Conservation (phyloP, 2,329 filamentous ascomycete genomes). For the Domatiomyces catenatus region DNA sequence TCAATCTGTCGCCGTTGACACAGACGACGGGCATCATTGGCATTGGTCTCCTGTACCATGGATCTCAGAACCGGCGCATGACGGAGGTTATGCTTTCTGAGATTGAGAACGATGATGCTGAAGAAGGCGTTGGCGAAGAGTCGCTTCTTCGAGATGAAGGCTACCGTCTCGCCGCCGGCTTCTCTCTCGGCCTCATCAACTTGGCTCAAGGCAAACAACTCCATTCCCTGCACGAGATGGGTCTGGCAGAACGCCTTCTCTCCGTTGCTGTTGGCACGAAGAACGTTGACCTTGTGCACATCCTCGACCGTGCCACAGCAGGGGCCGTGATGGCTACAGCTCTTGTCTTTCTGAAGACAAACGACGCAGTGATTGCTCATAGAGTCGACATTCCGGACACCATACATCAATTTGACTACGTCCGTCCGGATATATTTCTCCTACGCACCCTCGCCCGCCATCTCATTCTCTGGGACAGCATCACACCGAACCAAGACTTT, state of each 20-base stretch:
- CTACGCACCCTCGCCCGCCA: constrained; percentile 79
- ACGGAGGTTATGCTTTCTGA: constrained; percentile 98
- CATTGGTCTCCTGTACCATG: constrained; percentile 83
- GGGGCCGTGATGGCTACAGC: constrained; percentile 83
- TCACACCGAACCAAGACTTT: constrained; percentile 60
- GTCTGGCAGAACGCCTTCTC: constrained; percentile 73
- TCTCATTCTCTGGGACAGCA: constrained; percentile 80
- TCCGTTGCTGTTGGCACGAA: constrained; percentile 75
- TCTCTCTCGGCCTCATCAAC: constrained; percentile 87
- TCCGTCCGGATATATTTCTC: constrained; percentile 82
- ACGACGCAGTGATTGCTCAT: constrained; percentile 67
- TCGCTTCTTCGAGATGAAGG: constrained; percentile 81
- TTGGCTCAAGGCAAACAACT: constrained; percentile 79
- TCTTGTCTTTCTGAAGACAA: constrained; percentile 94
- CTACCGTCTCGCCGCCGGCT: constrained; percentile 88
- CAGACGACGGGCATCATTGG: constrained; percentile 97
- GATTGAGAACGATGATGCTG: constrained; percentile 73
- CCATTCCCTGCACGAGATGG: constrained; percentile 83
- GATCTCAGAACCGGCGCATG: constrained; percentile 94
- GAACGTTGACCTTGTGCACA: constrained; percentile 79
- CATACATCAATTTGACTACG: constrained; percentile 81
- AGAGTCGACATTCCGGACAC: constrained; percentile 92
- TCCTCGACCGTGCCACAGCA: constrained; percentile 81
- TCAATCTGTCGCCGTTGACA: constrained; percentile 82
- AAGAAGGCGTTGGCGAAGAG: constrained; percentile 52